Evolutionary conservation across 2,329 filamentous ascomycete genomes (phyloP), one percentile per base, ranked within the genome.

Genomic region (Colletotrichum tamarilloi): DNA sequence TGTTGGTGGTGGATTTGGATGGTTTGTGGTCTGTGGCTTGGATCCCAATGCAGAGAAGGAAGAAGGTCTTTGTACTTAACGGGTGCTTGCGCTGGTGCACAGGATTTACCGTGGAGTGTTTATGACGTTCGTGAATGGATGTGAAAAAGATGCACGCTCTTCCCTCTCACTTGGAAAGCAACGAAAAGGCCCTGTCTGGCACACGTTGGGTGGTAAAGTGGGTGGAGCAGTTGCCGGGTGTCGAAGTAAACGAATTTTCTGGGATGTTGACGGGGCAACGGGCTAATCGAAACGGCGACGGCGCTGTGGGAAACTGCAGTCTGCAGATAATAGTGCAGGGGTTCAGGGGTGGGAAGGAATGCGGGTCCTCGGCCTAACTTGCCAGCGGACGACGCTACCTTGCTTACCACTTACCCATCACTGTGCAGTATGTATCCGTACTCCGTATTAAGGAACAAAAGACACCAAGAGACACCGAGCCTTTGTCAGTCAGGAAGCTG

Each of bases 181-280:
- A 16, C 38, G 42, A 24, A 46, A n/a, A 19, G 52, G 19, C 35
- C 14, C 14, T 53, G 62, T 53, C 62, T 35, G 7, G 42, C 19
- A 49, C 42, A 30, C 59, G 32, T 53, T 63, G 46, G 28, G 62
- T 63, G 46, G n/a, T 63, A 53, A 53, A 49, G 62, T 53, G 14
- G 35, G 71, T 71, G 60, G 71, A 70, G 67, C 32, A 73, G 71
- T 71, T 73, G 71, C 71, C 60, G 67, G 67, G 71, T 70, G 60
- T 73, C 14, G 12, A 75, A 72, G 74, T 75, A 74, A 74, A 72
- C 64, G 67, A 74, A 74, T 71, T 75, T 74, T 75, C 57, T 66
- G 32, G 28, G 26, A 16, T 62, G 74, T 75, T 71, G 74, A 68
- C 72, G 32, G 67, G 74, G 72, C 72, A 75, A 75, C 74, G 35